Evolutionary conservation across 2,329 filamentous ascomycete genomes (phyloP).

Genomic region (Drechslerella stenobrocha): DNA sequence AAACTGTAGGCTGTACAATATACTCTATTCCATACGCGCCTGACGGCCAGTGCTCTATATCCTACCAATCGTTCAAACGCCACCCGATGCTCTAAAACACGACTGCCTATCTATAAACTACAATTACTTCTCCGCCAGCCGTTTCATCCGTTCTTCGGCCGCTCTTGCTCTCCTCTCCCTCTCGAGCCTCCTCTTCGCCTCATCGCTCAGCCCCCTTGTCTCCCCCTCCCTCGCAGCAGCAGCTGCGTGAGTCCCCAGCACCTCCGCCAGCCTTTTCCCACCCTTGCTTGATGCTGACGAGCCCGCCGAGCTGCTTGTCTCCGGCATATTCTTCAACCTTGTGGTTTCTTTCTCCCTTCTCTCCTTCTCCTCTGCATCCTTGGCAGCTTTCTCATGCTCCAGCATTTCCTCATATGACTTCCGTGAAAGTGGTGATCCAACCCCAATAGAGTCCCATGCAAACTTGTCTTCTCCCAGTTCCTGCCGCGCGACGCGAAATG

Average conservation of each 20-base stretch:
- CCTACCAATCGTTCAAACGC: neutral
- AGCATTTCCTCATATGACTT: conserved; percentile 71
- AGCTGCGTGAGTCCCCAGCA: conserved; percentile 66
- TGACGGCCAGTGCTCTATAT: neutral
- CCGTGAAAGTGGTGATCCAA: conserved; percentile 72
- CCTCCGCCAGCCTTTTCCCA: conserved; percentile 62
- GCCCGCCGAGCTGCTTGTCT: conserved; percentile 8
- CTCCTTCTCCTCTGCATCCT: conserved; percentile 67
- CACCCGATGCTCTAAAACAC: conserved; percentile 18
- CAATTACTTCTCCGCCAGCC: conserved; percentile 60
- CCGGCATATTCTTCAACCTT: conserved; percentile 58
- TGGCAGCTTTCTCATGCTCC: conserved; percentile 70
- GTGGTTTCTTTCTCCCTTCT: conserved; percentile 74
- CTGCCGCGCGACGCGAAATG: conserved; percentile 82
- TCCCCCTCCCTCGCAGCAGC: conserved; percentile 72
- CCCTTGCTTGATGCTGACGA: conserved; percentile 57
- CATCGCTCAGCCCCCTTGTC: conserved; percentile 77
- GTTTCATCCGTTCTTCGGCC: conserved; percentile 81
- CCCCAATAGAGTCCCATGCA: conserved; percentile 75
- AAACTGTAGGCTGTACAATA: neutral
- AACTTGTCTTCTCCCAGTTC: conserved; percentile 76
- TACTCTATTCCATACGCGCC: neutral
- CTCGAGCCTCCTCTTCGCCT: conserved; percentile 82
- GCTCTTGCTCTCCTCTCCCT: conserved; percentile 86
- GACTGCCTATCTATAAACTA: neutral